These are phyloP conservation scores for Entrophospora sp. DNA, from an alignment of 192 early-diverging fungal genomes.

Conservation along the genomic window DNA sequence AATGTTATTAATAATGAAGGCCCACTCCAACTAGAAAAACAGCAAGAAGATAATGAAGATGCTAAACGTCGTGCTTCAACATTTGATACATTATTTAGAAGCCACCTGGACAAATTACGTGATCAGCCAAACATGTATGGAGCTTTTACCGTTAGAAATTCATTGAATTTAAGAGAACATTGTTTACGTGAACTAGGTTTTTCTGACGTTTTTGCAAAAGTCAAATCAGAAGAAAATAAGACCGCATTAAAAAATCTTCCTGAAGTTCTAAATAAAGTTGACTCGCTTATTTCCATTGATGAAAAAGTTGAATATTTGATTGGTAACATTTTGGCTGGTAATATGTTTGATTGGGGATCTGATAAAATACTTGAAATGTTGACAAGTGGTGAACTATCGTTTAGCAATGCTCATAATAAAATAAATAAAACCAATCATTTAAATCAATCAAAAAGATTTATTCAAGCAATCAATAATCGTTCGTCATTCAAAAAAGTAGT, in stretches of 20 bases:
- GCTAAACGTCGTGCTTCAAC: conserved; percentile 10
- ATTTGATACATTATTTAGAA: conserved; percentile 60
- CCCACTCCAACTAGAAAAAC: too few relatives aligned
- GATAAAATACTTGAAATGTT: conserved; percentile 50
- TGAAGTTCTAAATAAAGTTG: conserved; percentile 36
- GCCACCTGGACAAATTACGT: conserved; percentile 54
- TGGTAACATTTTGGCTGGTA: conserved; percentile 67
- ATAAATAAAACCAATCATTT: conserved; percentile 31
- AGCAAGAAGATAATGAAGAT: not conserved
- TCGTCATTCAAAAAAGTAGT: conserved; percentile 46
- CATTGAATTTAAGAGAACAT: conserved; percentile 71
- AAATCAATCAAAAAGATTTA: conserved; percentile 36
- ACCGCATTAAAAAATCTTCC: conserved; percentile 50
- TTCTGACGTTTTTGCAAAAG: conserved; percentile 60
- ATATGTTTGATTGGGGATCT: conserved; percentile 84
- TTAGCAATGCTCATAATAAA: conserved; percentile 40
- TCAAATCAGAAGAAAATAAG: conserved; percentile 60
- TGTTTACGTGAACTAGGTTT: conserved; percentile 77
- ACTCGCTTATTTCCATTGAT: conserved; percentile 28
- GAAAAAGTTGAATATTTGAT: conserved; percentile 39
- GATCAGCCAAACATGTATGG: conserved; percentile 68
- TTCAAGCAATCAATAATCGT: conserved; percentile 27
- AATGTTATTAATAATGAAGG: too few relatives aligned
- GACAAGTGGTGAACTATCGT: conserved; percentile 46
- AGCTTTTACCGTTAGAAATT: conserved; percentile 55